These are phyloP conservation scores for Aureobasidium musti DNA, from an alignment of 2,329 filamentous ascomycete species.

Conservation along the genomic window DNA sequence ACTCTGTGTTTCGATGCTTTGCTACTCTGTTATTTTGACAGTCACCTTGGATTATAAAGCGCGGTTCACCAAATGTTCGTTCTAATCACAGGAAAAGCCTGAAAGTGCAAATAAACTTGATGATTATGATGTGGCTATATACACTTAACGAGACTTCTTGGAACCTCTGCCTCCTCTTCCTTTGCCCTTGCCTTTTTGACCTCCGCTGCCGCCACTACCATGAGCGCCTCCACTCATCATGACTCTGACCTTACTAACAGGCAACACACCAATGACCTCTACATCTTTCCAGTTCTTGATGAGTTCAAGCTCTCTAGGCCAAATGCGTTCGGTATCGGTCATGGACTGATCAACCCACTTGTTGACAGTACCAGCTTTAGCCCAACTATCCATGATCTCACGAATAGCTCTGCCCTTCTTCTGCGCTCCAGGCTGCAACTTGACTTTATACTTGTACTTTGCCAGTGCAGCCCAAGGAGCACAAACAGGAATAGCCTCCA, in stretches of 20 bases:
- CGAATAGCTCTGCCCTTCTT: conserved; percentile 96
- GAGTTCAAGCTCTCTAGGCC: conserved; percentile 82
- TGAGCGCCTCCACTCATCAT: conserved; percentile 65
- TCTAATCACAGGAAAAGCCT: too few relatives aligned
- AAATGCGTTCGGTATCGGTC: conserved; percentile 69
- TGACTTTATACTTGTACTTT: conserved; percentile 89
- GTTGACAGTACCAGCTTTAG: conserved; percentile 59
- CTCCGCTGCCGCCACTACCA: conserved; percentile 45
- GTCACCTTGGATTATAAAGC: too few relatives aligned
- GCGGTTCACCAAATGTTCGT: too few relatives aligned
- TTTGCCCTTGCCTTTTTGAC: conserved; percentile 43
- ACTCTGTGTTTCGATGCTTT: too few relatives aligned
- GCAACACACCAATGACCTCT: conserved; percentile 77
- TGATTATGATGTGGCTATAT: too few relatives aligned
- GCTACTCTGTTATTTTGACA: too few relatives aligned
- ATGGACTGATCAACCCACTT: conserved; percentile 50
- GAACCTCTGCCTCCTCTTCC: conserved; percentile 38
- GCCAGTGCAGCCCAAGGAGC: conserved; percentile 64
- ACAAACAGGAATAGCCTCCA: conserved; percentile 64
- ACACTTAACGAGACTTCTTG: conserved; percentile 33
- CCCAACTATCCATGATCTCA: conserved; percentile 84
- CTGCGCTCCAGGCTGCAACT: conserved; percentile 82
- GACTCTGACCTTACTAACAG: conserved; percentile 76
- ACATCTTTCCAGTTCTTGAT: conserved; percentile 77
- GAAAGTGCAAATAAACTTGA: too few relatives aligned